Conservation (phyloP, 2,329 filamentous ascomycete genomes). For the Mycosphaerella sp. region DNA sequence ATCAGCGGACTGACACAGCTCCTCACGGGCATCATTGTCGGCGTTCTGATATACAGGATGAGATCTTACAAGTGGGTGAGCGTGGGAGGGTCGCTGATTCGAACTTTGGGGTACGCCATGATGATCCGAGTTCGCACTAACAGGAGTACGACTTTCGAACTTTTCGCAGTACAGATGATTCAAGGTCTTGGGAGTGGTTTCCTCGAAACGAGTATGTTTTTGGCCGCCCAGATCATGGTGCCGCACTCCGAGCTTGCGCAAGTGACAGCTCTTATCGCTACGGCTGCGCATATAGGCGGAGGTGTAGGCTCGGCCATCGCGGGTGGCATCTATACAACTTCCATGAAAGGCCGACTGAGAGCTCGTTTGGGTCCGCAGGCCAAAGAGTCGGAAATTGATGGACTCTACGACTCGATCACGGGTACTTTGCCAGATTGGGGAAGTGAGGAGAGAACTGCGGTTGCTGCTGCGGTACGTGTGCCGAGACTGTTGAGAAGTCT, state of each 20-base stretch:
- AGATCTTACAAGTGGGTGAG: slow-evolving; percentile 46
- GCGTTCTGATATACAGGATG: slow-evolving; percentile 41
- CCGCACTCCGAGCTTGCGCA: slow-evolving; percentile 45
- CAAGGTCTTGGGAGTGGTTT: slow-evolving; percentile 47
- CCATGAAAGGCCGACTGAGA: slow-evolving; percentile 37
- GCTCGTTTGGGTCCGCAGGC: slow-evolving; percentile 35
- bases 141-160: slow-evolving; percentile 41
- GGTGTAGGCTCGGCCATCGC: slow-evolving; percentile 41
- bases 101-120: slow-evolving; percentile 46
- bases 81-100: slow-evolving; percentile 38
- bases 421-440: slow-evolving; percentile 40
- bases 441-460: slow-evolving; percentile 37
- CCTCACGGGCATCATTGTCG: slow-evolving; percentile 33
- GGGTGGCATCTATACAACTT: slow-evolving; percentile 48
- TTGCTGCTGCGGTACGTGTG: slow-evolving; percentile 32
- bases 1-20: slow-evolving; percentile 38
- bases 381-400: slow-evolving; percentile 32
- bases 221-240: slow-evolving; percentile 38
- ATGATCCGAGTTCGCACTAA: slow-evolving; percentile 47
- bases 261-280: slow-evolving; percentile 43
- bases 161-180: slow-evolving; percentile 45
- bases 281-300: slow-evolving; percentile 30
- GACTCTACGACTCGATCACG: slow-evolving; percentile 45
- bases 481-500: not conserved
- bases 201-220: slow-evolving; percentile 35